Percentiles rank a stretch among this genome's conserved stretches.
phyloP scores from a whole-genome alignment of 768 basidiomycete species.

The Paxillus rubicundulus region DNA sequence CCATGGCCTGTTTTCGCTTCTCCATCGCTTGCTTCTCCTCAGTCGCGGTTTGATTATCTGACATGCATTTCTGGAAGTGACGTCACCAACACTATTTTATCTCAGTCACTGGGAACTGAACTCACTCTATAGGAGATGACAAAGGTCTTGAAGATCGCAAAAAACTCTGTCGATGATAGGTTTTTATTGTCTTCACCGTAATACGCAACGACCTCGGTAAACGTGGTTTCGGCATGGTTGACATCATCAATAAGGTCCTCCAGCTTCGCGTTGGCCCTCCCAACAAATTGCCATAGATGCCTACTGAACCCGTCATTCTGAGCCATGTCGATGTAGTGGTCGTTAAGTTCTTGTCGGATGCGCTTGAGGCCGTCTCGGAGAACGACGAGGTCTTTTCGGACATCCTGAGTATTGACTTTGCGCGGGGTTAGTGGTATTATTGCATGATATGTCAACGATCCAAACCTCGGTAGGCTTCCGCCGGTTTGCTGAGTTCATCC shows the following conservation, averaged over 20 bases:
- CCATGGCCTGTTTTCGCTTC: conserved; percentile 64
- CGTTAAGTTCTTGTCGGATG: conserved; percentile 76
- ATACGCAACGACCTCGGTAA: conserved; percentile 82
- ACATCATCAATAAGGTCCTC: conserved; percentile 87
- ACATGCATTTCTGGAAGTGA: conserved; percentile 74
- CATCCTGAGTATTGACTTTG: conserved; percentile 81
- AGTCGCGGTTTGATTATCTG: conserved; percentile 69
- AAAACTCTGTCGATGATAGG: conserved; percentile 88
- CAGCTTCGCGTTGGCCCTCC: conserved; percentile 69
- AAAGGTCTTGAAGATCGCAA: conserved; percentile 96
- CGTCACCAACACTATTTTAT: conserved; percentile 1
- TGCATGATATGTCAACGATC: conserved; percentile 1
- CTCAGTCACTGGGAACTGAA: not conserved
- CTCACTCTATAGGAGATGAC: conserved; percentile 86
- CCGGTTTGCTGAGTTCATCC: conserved; percentile 83
- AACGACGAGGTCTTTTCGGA: conserved; percentile 71
- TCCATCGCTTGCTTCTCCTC: conserved; percentile 69
- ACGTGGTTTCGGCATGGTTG: conserved; percentile 78
- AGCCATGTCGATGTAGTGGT: conserved; percentile 74
- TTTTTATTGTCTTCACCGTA: conserved; percentile 93
- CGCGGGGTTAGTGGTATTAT: conserved; percentile 11
- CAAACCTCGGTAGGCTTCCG: conserved; percentile 89
- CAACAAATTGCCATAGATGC: conserved; percentile 90
- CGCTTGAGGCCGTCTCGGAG: conserved; percentile 73
- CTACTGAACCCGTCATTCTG: conserved; percentile 76